Conservation (phyloP, 306 rosid genomes). For the Castanea mollissima region DNA sequence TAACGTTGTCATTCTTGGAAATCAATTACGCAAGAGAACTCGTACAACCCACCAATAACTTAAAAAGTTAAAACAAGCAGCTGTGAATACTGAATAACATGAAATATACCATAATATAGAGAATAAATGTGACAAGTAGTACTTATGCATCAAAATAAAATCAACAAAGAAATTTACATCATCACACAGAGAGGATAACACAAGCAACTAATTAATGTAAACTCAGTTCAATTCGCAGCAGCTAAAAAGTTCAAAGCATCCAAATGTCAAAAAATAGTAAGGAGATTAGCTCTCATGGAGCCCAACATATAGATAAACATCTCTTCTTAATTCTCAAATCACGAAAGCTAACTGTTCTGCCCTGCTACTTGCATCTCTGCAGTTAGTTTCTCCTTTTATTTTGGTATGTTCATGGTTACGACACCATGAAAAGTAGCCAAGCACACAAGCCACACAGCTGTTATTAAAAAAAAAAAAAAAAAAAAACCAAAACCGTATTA, state of each 20-base stretch:
- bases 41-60: too few relatives aligned
- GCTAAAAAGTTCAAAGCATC: constrained; percentile 15
- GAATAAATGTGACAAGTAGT: too few relatives aligned
- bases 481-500: neutral
- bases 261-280: constrained; percentile 5
- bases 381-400: constrained; percentile 20
- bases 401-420: constrained; percentile 32
- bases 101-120: too few relatives aligned
- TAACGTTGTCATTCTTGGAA: too few relatives aligned
- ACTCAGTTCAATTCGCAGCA: constrained; percentile 6
- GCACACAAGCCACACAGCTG: constrained; percentile 25
- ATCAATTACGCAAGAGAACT: too few relatives aligned
- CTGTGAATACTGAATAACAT: too few relatives aligned
- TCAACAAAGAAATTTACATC: neutral
- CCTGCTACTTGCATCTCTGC: constrained; percentile 14
- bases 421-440: constrained; percentile 34
- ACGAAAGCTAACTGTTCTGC: constrained; percentile 12
- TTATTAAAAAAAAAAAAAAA: constrained; percentile 39
- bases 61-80: too few relatives aligned
- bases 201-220: neutral
- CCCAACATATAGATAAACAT: constrained; percentile 14
- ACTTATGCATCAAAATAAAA: neutral
- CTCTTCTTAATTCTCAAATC: constrained; percentile 9
- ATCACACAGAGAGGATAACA: neutral
- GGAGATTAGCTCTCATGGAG: constrained; percentile 20